These are phyloP conservation scores for Cnidoscolus chayamansa DNA, from an alignment of 441 rosid species.

Conservation along the genomic window DNA sequence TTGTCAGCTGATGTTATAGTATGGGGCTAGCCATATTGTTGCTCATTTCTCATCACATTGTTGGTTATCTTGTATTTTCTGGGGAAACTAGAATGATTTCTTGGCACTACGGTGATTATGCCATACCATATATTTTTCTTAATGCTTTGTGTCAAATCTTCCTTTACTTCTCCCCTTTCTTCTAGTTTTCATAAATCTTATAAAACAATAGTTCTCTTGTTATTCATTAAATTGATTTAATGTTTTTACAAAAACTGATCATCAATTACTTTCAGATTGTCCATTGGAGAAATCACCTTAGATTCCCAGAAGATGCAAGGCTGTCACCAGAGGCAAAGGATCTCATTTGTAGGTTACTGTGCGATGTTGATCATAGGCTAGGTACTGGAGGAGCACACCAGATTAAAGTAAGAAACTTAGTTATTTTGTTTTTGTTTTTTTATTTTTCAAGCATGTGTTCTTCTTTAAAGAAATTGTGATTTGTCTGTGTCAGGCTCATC, in stretches of 20 bases:
- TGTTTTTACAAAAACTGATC: conserved; percentile 8
- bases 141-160: neutral
- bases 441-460: conserved; percentile 15
- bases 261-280: conserved; percentile 56
- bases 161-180: conserved; percentile 4
- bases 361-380: conserved; percentile 86
- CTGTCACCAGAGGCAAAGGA: conserved; percentile 76
- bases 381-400: conserved; percentile 85
- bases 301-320: conserved; percentile 79
- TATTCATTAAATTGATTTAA: neutral
- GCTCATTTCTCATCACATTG: neutral
- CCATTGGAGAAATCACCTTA: conserved; percentile 86
- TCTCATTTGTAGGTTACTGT: conserved; percentile 81
- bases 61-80: conserved; percentile 11
- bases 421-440: conserved; percentile 20
- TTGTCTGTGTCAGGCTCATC: conserved; percentile 65
- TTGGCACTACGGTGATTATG: neutral
- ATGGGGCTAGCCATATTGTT: neutral
- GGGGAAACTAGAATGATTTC: conserved; percentile 12
- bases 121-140: conserved; percentile 4
- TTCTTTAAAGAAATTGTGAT: conserved; percentile 25
- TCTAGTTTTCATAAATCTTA: conserved; percentile 8
- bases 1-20: neutral
- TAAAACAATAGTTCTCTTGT: neutral
- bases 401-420: conserved; percentile 63